Base-by-base conservation (phyloP, 768 basidiomycete genomes). In the Nevesoporus exiguus region DNA sequence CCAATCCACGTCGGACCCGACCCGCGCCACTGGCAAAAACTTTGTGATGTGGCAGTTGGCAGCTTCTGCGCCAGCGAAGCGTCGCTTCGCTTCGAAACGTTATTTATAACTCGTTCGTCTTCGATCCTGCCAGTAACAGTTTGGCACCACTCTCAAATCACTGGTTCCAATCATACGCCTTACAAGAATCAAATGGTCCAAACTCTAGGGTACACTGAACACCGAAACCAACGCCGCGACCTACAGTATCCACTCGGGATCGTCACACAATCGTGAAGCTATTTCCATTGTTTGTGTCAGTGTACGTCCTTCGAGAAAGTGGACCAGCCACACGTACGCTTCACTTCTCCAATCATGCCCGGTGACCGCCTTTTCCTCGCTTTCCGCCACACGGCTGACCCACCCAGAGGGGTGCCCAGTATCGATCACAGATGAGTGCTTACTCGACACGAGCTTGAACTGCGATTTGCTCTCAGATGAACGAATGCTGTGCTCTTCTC, bases 361-460 rank as follows among this genome's bases (percentile, higher is more conserved):
- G 8, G 66, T 55, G 30, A 51, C 29, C 6, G 75, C 80, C 19
- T 75, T 71, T 34, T 79, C 78, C 46, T 75, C 73, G 30, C 75
- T 61, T 29, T 70, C 69, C 15, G 67, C 57, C 61, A 66, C 75
- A 71, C 84, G 81, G 61, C 84, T 85, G 19, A 87, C 81, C 84
- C 87, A 90, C 5, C 89, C 86, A 8, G 80, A 70, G 8, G 88
- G 84, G 54, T 86, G 80, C 0, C 89, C 86, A 37, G 76, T 73
- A 21, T 80, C 72, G 36, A 95, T 69, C 40, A 95, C 68, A 40
- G 85, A 88, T 44, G 89, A 74, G 27, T 85, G 77, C 73, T 87
- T 88, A 56, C 84, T 79, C 15, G 76, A 74, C 6, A 93, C 86
- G 33, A 96, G 80, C 73, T 90, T 90, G 78, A 96, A 93, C 58